Percentiles rank a stretch among this genome's conserved stretches.
Conservation (phyloP, 352 stramenopile genomes). For the Phytophthora citricola region DNA sequence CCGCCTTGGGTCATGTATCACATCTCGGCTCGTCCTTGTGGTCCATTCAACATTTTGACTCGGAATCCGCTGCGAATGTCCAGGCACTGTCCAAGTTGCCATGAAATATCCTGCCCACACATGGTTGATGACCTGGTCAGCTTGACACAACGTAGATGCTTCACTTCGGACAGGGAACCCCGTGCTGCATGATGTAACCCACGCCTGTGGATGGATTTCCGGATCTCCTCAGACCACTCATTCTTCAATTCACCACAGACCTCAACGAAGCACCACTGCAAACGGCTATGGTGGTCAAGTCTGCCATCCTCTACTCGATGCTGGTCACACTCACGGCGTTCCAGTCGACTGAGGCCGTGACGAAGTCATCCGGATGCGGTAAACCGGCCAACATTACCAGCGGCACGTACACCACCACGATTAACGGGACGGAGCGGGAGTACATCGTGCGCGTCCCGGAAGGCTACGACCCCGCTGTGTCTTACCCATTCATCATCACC, state of each 20-base stretch:
- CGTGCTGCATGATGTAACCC: neutral
- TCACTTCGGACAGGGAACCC: neutral
- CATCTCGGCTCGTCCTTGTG: neutral
- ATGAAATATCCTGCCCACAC: neutral
- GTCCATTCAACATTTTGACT: neutral
- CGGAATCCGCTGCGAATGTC: neutral
- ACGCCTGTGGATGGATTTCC: neutral
- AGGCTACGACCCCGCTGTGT: conserved; percentile 29
- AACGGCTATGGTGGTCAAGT: conserved; percentile 1
- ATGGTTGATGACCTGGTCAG: neutral
- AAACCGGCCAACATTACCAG: conserved; percentile 22
- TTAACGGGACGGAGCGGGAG: conserved; percentile 35
- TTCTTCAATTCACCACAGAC: conserved; percentile 9
- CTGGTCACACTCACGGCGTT: conserved; percentile 8
- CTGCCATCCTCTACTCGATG: conserved; percentile 1
- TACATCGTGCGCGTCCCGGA: conserved; percentile 42
- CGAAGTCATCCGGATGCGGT: conserved; percentile 16
- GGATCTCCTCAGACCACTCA: neutral
- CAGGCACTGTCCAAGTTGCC: neutral
- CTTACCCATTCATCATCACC: conserved; percentile 36
- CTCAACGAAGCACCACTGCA: neutral
- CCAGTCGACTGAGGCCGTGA: conserved; percentile 10
- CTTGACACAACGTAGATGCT: neutral
- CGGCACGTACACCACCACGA: conserved; percentile 30
- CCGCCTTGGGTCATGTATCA: neutral